Evolutionary conservation across 176 grass and related monocot species (phyloP), one percentile per base, ranked within the genome.

Genomic region (Paspalum vaginatum): DNA sequence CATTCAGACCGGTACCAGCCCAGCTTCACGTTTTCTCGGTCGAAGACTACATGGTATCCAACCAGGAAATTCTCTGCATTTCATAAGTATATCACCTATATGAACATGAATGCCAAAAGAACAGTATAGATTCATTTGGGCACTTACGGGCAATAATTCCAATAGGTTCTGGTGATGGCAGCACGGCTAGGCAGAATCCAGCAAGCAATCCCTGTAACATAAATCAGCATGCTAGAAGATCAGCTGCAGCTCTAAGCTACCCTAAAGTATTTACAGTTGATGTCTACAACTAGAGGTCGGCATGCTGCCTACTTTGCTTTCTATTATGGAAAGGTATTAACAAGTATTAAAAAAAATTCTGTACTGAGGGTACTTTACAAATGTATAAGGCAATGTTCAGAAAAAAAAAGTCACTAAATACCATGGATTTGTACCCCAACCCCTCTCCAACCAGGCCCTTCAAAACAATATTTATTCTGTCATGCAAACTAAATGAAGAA

Each of bases 41-140:
- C 88, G 44, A 93, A 99, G 16, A 93, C 90, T 12, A 95, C 79
- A 38, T 86, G 85, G 79, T 99, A 93, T 15, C 96, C 97, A 24
- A 88, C 92, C 84, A 99, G 75, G 71, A 99, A 95, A 86, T 99
- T 95, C 87, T 99, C 96, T 93, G 88, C 88, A 92, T 56, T 70
- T 40, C 37, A 83, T 5, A 64, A 78, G 25, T 68, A 26, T 39
- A 14, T 21, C 22, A 47, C 71, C 56, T 64, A 21, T 79, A 53
- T 15, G 59, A 22, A 8, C 14, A 43, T 21, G 5, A 60, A 61
- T 78, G 69, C 32, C 24, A 49, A 22, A 75, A 55, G 40, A 71
- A 37, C 65, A 20, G 0, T 48, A 40, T 5, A 42, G 8, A 64
- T 20, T 73, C 14, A 57, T 57, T 62, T 26, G 40, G 65, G 39